Evolutionary conservation across 2,329 filamentous ascomycete species (phyloP), one percentile per base, ranked within the genome.

Genomic region (Scedosporium minutisporum): DNA sequence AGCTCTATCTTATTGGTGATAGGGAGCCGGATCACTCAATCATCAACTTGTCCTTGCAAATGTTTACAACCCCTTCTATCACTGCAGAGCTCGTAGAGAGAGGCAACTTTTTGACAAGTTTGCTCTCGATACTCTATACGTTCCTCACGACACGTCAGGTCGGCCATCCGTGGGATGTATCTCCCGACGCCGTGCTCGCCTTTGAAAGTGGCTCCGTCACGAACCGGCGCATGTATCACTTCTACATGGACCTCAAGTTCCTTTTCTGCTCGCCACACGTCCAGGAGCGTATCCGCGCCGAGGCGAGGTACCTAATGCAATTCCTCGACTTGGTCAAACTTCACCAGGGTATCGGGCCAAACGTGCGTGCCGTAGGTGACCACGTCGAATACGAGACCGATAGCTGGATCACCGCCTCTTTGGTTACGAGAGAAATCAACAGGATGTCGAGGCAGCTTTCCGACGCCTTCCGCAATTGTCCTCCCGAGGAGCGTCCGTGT

Each of bases 301-400:
- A 97, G 72, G 86, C 89, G 61, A 85, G 92, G 64, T 99, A 99
- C 70, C 82, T 97, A 62, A 81, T 96, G 72, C 96, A 99, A 70
- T 99, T 97, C 74, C 79, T 99, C 55, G 96, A 99, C 71, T 80
- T 99, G 16, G 91, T 96, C 66, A 97, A 97, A 74, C 82, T 99
- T 57, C 93, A 97, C 67, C 96, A 99, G 76, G 93, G 95, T 29
- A 97, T 99, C 63, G 97, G 93, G 68, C 95, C 95, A 1, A 99
- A 97, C 69, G 82, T 93, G 27, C 70, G 96, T 65, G 95, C 93
- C 2, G 85, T 97, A 23, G 92, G 93, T 16, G 95, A 97, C 71
- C 95, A 99, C 72, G 90, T 99, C 38, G 96, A 99, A 73, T 99
- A 97, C 71, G 95, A 99, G 75, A 96, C 93, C 1, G 96, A 99